Conservation (phyloP, 2,329 filamentous ascomycete genomes). For the Fusarium goolgardi region DNA sequence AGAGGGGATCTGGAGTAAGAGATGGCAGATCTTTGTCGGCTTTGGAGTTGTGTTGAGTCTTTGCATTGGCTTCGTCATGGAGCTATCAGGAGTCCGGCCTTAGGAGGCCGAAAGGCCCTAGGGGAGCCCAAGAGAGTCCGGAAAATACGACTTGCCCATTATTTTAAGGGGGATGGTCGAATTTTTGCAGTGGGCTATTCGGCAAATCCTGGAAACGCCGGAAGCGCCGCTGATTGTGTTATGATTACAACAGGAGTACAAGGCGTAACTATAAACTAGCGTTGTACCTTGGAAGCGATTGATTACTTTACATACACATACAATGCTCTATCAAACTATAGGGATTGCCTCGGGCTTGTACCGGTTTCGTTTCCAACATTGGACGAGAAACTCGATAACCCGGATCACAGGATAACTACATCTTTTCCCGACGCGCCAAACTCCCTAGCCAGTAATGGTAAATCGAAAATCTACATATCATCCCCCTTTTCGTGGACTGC, state of each 20-base stretch:
- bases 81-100: constrained; percentile 54
- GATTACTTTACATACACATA: constrained; percentile 10
- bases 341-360: constrained; percentile 30
- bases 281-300: constrained; percentile 12
- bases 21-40: constrained; percentile 87
- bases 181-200: not conserved
- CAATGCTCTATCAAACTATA: constrained; percentile 29
- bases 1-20: constrained; percentile 85
- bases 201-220: not conserved
- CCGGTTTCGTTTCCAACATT: constrained; percentile 37
- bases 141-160: not conserved
- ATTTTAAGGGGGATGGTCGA: no score
- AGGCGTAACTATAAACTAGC: constrained; percentile 6
- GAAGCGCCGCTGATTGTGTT: not conserved
- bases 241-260: not conserved
- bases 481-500: constrained; percentile 19
- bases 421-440: constrained; percentile 43
- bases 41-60: constrained; percentile 86
- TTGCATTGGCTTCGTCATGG: constrained; percentile 75
- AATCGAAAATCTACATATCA: constrained; percentile 38
- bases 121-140: not conserved
- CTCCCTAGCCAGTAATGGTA: constrained; percentile 43
- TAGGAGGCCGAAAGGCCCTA: constrained; percentile 3
- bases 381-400: constrained; percentile 22
- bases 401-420: constrained; percentile 23